Percentiles rank a stretch among this genome's conserved stretches.
phyloP scores from a whole-genome alignment of 108 stramenopile species.

The Thalassiosira profunda region DNA sequence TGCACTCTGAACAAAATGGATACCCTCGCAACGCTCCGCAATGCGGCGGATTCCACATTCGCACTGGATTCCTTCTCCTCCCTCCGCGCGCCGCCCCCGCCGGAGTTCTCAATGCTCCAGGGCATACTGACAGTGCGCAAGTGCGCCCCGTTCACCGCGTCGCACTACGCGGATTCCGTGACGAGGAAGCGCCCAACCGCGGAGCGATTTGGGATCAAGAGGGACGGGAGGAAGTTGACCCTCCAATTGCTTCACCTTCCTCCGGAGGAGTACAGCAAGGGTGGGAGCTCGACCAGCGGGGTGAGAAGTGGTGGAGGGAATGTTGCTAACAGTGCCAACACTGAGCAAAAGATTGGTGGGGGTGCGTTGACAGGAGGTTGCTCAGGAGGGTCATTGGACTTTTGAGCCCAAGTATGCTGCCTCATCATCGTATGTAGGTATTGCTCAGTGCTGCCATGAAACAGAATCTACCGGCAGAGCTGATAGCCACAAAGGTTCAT shows the following conservation, averaged over 20 bases:
- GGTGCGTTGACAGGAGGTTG: no score
- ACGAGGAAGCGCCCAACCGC: constrained; percentile 66
- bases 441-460: no score
- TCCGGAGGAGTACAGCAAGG: constrained; percentile 68
- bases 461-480: no score
- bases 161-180: constrained; percentile 68
- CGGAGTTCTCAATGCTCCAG: constrained; percentile 80
- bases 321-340: no score
- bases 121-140: constrained; percentile 77
- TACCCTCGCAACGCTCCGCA: constrained; percentile 30
- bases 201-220: constrained; percentile 75
- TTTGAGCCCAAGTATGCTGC: no score
- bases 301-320: constrained; percentile 38
- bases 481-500: no score
- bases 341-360: no score
- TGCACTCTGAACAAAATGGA: constrained; percentile 36
- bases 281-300: constrained; percentile 36
- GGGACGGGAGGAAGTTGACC: constrained; percentile 86
- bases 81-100: constrained; percentile 66
- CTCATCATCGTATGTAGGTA: no score
- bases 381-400: no score
- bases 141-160: constrained; percentile 58
- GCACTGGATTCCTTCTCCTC: constrained; percentile 47
- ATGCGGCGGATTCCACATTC: constrained; percentile 28
- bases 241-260: constrained; percentile 84